Evolutionary conservation across 208 protist species (phyloP).

Genomic region (Crithidia sp.): DNA sequence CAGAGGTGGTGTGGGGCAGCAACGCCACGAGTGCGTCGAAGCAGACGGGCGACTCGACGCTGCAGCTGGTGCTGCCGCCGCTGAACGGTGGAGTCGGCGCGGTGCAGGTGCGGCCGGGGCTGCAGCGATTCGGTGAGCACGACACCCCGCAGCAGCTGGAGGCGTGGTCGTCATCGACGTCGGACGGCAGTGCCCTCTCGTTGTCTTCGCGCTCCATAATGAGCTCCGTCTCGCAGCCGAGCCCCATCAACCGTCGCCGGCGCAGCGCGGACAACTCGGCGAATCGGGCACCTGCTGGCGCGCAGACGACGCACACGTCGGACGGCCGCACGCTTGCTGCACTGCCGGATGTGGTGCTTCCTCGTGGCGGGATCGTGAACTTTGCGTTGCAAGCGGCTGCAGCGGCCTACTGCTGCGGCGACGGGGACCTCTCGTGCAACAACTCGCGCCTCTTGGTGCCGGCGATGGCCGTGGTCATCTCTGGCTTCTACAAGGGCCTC

Average conservation of each 20-base stretch:
- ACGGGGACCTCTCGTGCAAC: background rate
- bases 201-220: background rate
- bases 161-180: background rate
- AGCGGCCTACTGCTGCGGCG: background rate
- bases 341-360: background rate
- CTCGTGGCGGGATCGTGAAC: background rate
- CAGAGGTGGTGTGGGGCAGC: background rate
- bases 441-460: conserved; percentile 5
- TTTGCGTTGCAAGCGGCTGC: background rate
- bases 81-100: background rate
- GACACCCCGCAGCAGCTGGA: background rate
- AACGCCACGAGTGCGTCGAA: background rate
- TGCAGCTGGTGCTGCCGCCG: background rate
- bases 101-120: background rate
- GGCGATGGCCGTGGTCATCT: background rate
- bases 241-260: background rate
- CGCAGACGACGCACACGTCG: background rate
- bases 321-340: background rate
- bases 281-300: too few relatives aligned
- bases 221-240: conserved; percentile 9
- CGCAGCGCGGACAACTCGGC: background rate
- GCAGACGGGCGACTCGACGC: background rate
- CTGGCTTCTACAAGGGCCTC: conserved; percentile 1
- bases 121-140: background rate
- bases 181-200: conserved; percentile 8